These are phyloP conservation scores for Exsudoporus floridanus DNA, from an alignment of 1,284 basidiomycete species.

Conservation along the genomic window DNA sequence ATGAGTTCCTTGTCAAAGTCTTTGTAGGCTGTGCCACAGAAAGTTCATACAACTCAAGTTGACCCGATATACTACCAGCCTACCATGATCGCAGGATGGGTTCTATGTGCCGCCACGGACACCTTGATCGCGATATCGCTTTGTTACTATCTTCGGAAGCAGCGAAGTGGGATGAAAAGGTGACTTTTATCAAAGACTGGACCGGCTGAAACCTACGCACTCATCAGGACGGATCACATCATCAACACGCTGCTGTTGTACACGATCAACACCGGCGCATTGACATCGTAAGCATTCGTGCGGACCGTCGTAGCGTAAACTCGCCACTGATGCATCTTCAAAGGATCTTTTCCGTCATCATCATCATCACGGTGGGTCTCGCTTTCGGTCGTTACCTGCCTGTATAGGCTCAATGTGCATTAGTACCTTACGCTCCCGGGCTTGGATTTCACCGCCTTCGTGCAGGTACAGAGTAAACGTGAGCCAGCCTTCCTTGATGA, in stretches of 20 bases:
- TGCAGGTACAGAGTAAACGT: too few species aligned
- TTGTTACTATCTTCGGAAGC: constrained; percentile 10
- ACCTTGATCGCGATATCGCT: not conserved
- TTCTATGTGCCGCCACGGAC: not conserved
- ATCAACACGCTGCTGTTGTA: constrained; percentile 13
- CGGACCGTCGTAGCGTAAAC: too few species aligned
- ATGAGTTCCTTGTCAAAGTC: constrained; percentile 1
- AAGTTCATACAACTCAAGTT: not conserved
- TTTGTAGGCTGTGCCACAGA: not conserved
- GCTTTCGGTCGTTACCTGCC: too few species aligned
- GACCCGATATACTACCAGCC: constrained; percentile 3
- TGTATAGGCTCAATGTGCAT: too few species aligned
- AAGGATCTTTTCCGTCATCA: too few species aligned
- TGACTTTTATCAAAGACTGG: not conserved
- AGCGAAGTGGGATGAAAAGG: constrained; percentile 11
- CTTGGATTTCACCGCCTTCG: too few species aligned
- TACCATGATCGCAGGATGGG: not conserved
- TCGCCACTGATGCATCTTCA: too few species aligned
- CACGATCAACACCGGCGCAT: constrained; percentile 11
- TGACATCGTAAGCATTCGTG: constrained; percentile 10
- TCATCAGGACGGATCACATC: constrained; percentile 7
- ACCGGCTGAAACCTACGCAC: not conserved
- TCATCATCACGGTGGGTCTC: too few species aligned
- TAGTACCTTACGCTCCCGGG: too few species aligned
- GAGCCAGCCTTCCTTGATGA: too few species aligned